Evolutionary conservation across 2,329 filamentous ascomycete genomes (phyloP), one percentile per base, ranked within the genome.

Genomic region (Arachnomyces sp.): DNA sequence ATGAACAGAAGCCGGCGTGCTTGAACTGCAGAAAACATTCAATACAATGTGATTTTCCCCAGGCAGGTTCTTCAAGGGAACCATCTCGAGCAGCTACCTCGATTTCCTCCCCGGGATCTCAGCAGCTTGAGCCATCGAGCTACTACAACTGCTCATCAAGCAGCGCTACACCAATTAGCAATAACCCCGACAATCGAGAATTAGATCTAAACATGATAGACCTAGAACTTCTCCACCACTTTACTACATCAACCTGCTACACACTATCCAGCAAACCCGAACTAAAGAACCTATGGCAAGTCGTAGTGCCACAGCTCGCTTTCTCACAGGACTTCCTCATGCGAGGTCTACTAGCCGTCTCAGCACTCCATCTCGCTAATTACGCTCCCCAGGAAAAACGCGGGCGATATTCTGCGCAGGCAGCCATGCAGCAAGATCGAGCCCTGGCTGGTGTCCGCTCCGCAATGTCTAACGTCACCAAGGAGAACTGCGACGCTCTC

Each of bases 171-270:
- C 28, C 28, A 9, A 30, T 30, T n/a, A n/a, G n/a, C 9, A 30
- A 30, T n/a, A 9, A 30, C 9, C n/a, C 28, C 28, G n/a, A 30
- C n/a, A n/a, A n/a, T 30, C 28, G n/a, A 9, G n/a, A 30, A 30
- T 48, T 46, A 8, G 45, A 50, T 33, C 31, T 54, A 29, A 46
- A 56, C 35, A 39, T 63, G n/a, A 50, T 61, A n/a, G 66, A 69
- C 43, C 49, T 69, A n/a, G 63, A 68, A 42, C 52, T 69, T 18
- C 57, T 69, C 36, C 63, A 69, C 45, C 56, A 60, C 42, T 69
- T 62, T 43, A 62, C 59, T 8, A 62, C 56, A 9, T 44, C 52
- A 16, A 61, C 57, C 14, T 61, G 60, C 34, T 46, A 40, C 35
- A 54, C 53, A 2, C 40, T 56, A 11, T 50, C 53, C 2, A 42